These are phyloP conservation scores for Candida coquimbonensis DNA, from an alignment of 805 yeast species.

Conservation along the genomic window DNA sequence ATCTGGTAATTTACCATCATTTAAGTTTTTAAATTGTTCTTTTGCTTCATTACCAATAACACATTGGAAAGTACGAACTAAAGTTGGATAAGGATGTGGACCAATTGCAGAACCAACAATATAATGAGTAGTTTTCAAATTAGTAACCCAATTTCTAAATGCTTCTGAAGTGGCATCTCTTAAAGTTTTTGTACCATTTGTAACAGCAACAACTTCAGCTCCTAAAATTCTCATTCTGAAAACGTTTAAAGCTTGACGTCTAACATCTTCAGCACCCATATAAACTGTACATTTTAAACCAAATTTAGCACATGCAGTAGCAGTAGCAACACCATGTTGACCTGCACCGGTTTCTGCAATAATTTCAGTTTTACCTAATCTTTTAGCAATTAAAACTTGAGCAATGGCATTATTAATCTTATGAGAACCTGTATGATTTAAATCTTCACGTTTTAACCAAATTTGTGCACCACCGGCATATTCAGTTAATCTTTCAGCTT, in stretches of 20 bases:
- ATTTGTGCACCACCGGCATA: conserved; percentile 92
- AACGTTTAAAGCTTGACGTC: conserved; percentile 96
- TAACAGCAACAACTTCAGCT: conserved; percentile 89
- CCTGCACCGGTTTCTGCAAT: conserved; percentile 94
- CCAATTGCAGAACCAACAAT: conserved; percentile 98
- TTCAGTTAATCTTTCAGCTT: conserved; percentile 84
- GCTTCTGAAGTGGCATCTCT: conserved; percentile 99
- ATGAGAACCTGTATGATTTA: conserved; percentile 85
- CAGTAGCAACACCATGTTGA: conserved; percentile 91
- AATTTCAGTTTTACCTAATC: conserved; percentile 69
- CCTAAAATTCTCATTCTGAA: conserved; percentile 96
- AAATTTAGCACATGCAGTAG: conserved; percentile 87
- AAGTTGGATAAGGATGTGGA: conserved; percentile 97
- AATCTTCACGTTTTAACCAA: conserved; percentile 97
- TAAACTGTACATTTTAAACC: conserved; percentile 90
- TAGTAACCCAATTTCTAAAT: conserved; percentile 89
- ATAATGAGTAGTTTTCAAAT: conserved; percentile 81
- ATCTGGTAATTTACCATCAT: conserved; percentile 81
- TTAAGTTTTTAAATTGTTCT: conserved; percentile 75
- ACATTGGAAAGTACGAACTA: conserved; percentile 96
- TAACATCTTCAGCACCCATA: conserved; percentile 99
- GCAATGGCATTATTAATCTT: conserved; percentile 81
- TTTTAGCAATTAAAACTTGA: conserved; percentile 70
- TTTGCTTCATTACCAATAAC: conserved; percentile 94
- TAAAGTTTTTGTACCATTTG: conserved; percentile 90